phyloP scores from a whole-genome alignment of 106 monocot genomes.

The Gastrodia elata region DNA sequence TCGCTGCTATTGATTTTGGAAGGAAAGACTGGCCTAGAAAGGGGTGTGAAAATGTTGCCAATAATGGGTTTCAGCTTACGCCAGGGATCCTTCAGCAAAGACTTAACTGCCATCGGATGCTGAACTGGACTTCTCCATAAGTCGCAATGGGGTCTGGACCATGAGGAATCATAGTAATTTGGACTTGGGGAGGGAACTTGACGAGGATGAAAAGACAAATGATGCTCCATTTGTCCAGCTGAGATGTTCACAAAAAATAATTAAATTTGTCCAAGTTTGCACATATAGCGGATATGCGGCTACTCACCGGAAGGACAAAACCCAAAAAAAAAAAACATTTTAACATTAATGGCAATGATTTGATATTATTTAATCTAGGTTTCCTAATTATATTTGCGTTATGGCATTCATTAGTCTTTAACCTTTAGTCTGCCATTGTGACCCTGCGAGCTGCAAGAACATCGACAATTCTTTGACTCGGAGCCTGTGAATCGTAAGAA shows the following conservation, averaged over 20 bases:
- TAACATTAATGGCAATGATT: too few species aligned
- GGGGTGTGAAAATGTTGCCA: slow-evolving; percentile 33
- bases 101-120: slow-evolving; percentile 6
- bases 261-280: background rate
- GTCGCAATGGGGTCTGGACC: background rate
- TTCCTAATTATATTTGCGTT: too few species aligned
- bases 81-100: slow-evolving; percentile 54
- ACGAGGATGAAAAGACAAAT: background rate
- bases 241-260: background rate
- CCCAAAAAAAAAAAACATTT: too few species aligned
- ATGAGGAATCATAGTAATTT: slow-evolving; percentile 5
- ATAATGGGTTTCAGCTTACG: slow-evolving; percentile 32
- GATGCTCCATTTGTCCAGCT: slow-evolving; percentile 13
- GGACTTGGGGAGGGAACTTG: slow-evolving; percentile 16
- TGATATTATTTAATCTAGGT: too few species aligned
- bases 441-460: too few species aligned
- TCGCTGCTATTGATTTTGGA: slow-evolving; percentile 30
- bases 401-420: too few species aligned
- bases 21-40: slow-evolving; percentile 21
- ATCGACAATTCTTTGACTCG: too few species aligned
- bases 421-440: too few species aligned
- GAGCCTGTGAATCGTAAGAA: too few species aligned
- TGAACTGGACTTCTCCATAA: slow-evolving; percentile 24
- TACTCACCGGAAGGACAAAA: too few species aligned
- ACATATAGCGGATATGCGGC: too few species aligned